Percentiles rank a stretch among this genome's conserved stretches.
Evolutionary conservation across 768 basidiomycete genomes (phyloP).

Genomic region (Phaeotremella skinneri): DNA sequence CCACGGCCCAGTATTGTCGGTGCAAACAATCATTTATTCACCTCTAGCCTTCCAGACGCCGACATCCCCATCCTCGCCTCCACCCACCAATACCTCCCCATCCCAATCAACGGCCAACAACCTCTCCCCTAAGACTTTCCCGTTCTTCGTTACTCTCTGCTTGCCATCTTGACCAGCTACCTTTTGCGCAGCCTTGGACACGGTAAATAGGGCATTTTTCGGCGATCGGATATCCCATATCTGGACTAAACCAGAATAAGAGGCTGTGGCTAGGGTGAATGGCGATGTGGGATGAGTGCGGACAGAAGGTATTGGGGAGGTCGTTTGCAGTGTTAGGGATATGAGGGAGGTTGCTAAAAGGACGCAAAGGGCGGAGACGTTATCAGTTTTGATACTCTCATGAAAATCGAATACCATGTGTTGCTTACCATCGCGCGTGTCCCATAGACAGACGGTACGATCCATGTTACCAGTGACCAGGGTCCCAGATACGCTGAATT

Average conservation of each 20-base stretch:
- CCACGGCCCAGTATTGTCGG: background rate
- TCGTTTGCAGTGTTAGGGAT: slow-evolving; percentile 51
- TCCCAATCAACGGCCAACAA: slow-evolving; percentile 54
- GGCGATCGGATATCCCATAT: slow-evolving; percentile 56
- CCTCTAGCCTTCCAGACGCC: slow-evolving; percentile 50
- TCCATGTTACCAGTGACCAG: slow-evolving; percentile 54
- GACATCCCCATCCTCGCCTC: slow-evolving; percentile 54
- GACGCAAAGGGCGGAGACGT: background rate
- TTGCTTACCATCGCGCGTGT: slow-evolving; percentile 51
- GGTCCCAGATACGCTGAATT: slow-evolving; percentile 46
- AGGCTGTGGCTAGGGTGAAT: slow-evolving; percentile 52
- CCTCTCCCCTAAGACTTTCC: slow-evolving; percentile 51
- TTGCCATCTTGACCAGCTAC: slow-evolving; percentile 5
- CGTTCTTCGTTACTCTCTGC: slow-evolving; percentile 43
- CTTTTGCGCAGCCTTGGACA: slow-evolving; percentile 38
- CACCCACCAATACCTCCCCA: slow-evolving; percentile 53
- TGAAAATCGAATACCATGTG: background rate
- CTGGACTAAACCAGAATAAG: slow-evolving; percentile 52
- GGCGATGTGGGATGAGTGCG: slow-evolving; percentile 52
- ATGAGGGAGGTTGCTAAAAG: slow-evolving; percentile 51
- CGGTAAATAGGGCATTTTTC: slow-evolving; percentile 53
- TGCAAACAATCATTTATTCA: slow-evolving; percentile 26
- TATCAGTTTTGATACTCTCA: background rate
- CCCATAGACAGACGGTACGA: slow-evolving; percentile 54
- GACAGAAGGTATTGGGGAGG: slow-evolving; percentile 52